phyloP scores from a whole-genome alignment of 257 asterid genomes.

The Catharanthus roseus region DNA sequence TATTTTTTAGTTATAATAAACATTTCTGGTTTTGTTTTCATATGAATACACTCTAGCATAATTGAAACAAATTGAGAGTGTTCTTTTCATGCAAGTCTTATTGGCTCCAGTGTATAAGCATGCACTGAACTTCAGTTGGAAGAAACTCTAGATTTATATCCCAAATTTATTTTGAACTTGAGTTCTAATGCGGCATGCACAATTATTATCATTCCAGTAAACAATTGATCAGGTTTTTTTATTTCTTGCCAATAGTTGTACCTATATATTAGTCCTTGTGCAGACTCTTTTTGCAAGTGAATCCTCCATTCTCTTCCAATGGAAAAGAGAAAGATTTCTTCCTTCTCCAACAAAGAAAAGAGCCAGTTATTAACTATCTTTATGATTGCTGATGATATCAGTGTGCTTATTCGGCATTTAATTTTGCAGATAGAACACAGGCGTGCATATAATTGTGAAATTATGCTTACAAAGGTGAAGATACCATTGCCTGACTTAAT shows the following conservation, averaged over 20 bases:
- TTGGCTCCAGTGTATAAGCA: not conserved
- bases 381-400: not conserved
- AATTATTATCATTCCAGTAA: not conserved
- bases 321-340: not conserved
- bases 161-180: not conserved
- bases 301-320: not conserved
- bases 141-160: not conserved
- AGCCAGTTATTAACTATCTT: not conserved
- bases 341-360: not conserved
- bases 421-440: conserved; percentile 77
- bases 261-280: not conserved
- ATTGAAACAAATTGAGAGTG: not conserved
- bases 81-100: not conserved
- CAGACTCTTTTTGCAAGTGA: not conserved
- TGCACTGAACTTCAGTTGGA: not conserved
- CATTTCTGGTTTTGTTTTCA: not conserved
- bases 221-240: not conserved
- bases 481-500: conserved; percentile 73
- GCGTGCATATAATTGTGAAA: conserved; percentile 94
- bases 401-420: not conserved
- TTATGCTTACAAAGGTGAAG: conserved; percentile 92
- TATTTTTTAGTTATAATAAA: too few relatives aligned
- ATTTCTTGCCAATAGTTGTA: not conserved
- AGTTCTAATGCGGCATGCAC: not conserved
- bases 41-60: not conserved